These are phyloP conservation scores for Verticillium zaregamsianum DNA, from an alignment of 2,329 filamentous ascomycete species.

Conservation along the genomic window DNA sequence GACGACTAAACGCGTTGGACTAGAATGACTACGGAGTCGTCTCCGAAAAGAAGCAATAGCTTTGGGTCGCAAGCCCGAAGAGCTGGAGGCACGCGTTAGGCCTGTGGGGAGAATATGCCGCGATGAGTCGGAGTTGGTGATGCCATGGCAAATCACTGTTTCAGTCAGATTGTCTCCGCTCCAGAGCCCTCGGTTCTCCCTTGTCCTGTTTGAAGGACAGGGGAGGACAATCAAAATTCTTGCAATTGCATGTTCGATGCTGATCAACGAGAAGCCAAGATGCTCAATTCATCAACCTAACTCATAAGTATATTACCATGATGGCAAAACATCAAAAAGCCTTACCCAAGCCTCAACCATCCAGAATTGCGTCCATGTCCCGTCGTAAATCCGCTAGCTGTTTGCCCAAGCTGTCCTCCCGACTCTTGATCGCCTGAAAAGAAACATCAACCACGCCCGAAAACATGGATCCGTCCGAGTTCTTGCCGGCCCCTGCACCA, in stretches of 20 bases:
- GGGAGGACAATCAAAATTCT: neutral
- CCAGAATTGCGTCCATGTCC: conserved; percentile 27
- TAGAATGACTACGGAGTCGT: neutral
- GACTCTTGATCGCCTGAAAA: conserved; percentile 21
- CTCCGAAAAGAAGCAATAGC: neutral
- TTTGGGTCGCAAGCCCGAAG: neutral
- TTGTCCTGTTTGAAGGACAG: neutral
- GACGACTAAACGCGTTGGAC: neutral
- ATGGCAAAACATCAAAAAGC: neutral
- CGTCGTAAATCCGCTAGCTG: conserved; percentile 26
- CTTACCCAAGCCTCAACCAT: conserved; percentile 8
- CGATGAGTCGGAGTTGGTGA: neutral
- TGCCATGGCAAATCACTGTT: neutral
- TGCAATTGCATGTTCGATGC: neutral
- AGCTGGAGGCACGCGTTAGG: neutral
- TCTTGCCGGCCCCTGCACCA: conserved; percentile 7
- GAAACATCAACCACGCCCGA: conserved; percentile 23
- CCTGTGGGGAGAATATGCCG: neutral
- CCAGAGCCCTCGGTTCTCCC: neutral
- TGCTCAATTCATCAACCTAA: neutral
- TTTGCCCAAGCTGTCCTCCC: conserved; percentile 27
- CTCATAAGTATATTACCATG: neutral
- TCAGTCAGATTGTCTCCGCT: neutral
- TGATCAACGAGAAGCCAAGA: neutral
- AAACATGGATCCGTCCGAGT: conserved; percentile 23